Base-by-base conservation (phyloP, 495 filamentous ascomycete species). In the Penicillium cosmopolitanum region DNA sequence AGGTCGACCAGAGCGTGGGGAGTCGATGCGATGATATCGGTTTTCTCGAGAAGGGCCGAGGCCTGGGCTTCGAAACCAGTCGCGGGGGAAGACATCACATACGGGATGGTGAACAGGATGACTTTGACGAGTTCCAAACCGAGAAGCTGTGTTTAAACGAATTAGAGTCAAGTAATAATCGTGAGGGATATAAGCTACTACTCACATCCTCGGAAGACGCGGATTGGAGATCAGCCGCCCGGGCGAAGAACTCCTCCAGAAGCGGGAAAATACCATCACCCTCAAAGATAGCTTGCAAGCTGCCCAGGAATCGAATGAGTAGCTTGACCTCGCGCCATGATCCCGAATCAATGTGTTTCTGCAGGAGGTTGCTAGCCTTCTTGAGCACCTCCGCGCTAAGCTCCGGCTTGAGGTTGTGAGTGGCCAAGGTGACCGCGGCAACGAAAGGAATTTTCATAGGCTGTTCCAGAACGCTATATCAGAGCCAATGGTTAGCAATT, bases 381-480 rank as follows among this genome's bases (percentile, higher is more conserved):
- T 71, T 77, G 34, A 97, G 73, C 13, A 94, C 68, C 48, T 93
- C 85, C 42, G 81, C 77, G 28, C 86, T 82, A 36, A 95, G 77
- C 60, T 94, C 89, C 19, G 86, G 81, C 55, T 90, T 91, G 58
- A 88, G 74, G 35, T 82, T 80, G 75, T 97, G 95, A 57, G 85
- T 79, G 46, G 90, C 83, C 50, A 97, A 79, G 28, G 93, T 80
- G 4, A 93, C 85, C 23, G 88, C 89, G 28, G 92, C 93, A 53
- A 95, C 81, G 70, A 97, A 97, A 2, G 95, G 96, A 53, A 92
- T 94, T 77, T 97, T 97, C 74, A 99, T 87, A 0, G 96, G 94
- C 74, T 99, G 95, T 75, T 99, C 95, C 19, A 93, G 66, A 43
- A 88, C 79, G 43, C 80, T 85, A 38, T 12, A 55, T 3, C 28